Base-by-base conservation (phyloP, 805 yeast genomes). In the Tetrapisispora arboricola region DNA sequence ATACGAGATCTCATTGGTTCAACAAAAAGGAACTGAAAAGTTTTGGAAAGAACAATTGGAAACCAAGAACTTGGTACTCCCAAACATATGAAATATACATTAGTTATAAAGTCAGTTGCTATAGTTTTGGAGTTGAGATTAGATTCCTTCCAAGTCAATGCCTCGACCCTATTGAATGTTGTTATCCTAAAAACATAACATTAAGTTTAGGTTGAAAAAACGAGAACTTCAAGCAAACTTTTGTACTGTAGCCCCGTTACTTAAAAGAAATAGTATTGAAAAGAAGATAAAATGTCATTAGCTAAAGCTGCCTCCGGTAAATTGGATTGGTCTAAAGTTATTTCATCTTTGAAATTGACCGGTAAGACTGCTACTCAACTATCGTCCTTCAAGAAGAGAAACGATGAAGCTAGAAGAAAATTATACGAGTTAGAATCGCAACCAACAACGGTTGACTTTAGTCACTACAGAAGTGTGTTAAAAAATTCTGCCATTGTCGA, bases 371-470 rank as follows among this genome's bases (percentile, higher is more conserved):
- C 95, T 45, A 61, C 84, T 40, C 77, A 95, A 33, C 72, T 92
- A 64, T 77, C 92, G 40, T 76, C 94, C 24, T 92, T 92, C 82
- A 88, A 88, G 71, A 90, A 92, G 84, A 85, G 98, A 77, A 82
- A 87, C 67, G 98, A 92, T 61, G 97, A 92, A 65, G 97, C 97
- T 54, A 83, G 87, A 73, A 81, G 85, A 71, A 75, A 74, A 57
- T 70, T 84, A 55, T 68, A 73, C 54, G 81, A 78, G 49, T 73
- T 90, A 54, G 71, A 78, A 61, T 69, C 73, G 50, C 90, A 85
- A 68, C 68, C 87, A 48, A 72, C 85, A 44, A 70, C 69, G 30
- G 86, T 92, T 49, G 95, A 90, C 67, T 90, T 88, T 52, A 66
- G 71, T 39, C 72, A 78, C 66, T 92, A 88, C 79, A 82, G 80